phyloP scores from a whole-genome alignment of 192 early-diverging fungal genomes.

The Piromyces finnis region DNA sequence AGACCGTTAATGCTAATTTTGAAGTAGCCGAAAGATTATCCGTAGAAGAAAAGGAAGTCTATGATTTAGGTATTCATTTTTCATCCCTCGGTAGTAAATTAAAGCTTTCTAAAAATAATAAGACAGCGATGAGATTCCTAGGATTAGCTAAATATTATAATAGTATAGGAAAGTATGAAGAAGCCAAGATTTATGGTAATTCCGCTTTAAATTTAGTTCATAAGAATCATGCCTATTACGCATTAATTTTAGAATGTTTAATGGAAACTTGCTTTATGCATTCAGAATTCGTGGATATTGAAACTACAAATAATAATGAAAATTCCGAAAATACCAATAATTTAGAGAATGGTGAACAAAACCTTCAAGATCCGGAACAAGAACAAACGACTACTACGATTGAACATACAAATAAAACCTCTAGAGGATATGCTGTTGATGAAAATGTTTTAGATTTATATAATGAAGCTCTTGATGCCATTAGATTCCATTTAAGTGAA shows the following conservation, averaged over 20 bases:
- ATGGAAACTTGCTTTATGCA: neutral
- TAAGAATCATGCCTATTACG: conserved; percentile 5
- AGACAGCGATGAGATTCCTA: conserved; percentile 10
- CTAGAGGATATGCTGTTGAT: neutral
- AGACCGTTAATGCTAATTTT: conserved; percentile 14
- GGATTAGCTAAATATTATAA: conserved; percentile 21
- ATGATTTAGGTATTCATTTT: conserved; percentile 25
- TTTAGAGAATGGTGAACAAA: neutral
- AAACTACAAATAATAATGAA: no score
- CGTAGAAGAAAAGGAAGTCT: conserved; percentile 22
- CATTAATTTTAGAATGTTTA: neutral
- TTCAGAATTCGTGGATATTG: neutral
- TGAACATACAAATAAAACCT: neutral
- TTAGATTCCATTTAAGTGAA: neutral
- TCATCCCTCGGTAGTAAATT: conserved; percentile 17
- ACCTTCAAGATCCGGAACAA: neutral
- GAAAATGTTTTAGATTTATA: neutral
- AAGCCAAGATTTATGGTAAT: conserved; percentile 24
- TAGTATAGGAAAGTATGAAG: conserved; percentile 16
- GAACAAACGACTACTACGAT: neutral
- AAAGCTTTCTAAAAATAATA: conserved; percentile 13
- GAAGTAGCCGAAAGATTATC: neutral
- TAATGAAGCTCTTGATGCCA: neutral
- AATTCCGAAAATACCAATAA: neutral
- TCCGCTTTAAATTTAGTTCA: conserved; percentile 13